Evolutionary conservation across 108 stramenopile genomes (phyloP), one percentile per base, ranked within the genome.

Genomic region (Hondaea fermentalgiana): DNA sequence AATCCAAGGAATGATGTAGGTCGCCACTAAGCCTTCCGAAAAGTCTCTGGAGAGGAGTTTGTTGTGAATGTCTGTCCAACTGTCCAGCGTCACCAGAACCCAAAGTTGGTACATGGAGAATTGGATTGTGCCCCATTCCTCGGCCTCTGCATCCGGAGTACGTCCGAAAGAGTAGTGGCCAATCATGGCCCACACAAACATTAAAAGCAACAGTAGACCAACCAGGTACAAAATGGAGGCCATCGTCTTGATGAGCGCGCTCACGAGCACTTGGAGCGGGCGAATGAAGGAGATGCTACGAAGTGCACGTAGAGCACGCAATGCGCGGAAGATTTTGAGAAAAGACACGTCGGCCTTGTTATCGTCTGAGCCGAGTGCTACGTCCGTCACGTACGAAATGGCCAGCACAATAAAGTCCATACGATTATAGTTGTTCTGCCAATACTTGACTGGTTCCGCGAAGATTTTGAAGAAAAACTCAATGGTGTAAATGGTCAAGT

Each of bases 171-270:
- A 47, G 51, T 83, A 83, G 51, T 83, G 76, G 17, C 76, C 76
- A 35, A 83, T 83, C 76, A 83, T 83, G 19, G 76, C 76, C 76
- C 76, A 83, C 16, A 83, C 76, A 23, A 83, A 83, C 76, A 83
- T 83, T 12, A 83, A 45, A 1, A 83, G 51, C 51, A 83, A 45
- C 0, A 83, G 76, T 2, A 83, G 23, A 12, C 49, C 76, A 1
- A 83, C 76, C 51, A 83, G 28, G 51, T 83, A 83, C 19, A 83
- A 17, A 53, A 83, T 83, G 23, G 76, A 83, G 76, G 49, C 51
- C 76, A 83, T 83, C 19, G 76, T 83, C 23, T 83, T 83, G 49
- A 83, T 53, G 23, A 83, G 51, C n/a, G 76, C 76, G 28, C 76
- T 83, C 45, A 83, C 76, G 1, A 83, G 51, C 14, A 83, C 76